Evolutionary conservation across 2,329 filamentous ascomycete genomes (phyloP).

Genomic region (Penicillium sp.): DNA sequence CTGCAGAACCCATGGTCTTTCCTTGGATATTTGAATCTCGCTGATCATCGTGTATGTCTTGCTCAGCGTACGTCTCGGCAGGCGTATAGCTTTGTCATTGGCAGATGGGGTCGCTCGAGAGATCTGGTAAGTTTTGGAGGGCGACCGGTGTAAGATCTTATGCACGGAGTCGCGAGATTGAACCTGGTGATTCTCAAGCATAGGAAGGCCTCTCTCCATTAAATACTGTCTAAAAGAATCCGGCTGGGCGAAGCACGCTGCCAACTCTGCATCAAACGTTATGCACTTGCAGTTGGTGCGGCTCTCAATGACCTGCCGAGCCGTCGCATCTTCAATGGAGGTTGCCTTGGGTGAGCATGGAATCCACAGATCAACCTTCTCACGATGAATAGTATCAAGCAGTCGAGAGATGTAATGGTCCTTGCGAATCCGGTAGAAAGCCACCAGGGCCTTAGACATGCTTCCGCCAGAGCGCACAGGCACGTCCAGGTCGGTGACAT

Average conservation of each 20-base stretch:
- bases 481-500: conserved; percentile 53
- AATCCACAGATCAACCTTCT: conserved; percentile 70
- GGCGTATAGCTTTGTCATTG: conserved; percentile 56
- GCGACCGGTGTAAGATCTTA: conserved; percentile 49
- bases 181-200: conserved; percentile 56
- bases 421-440: conserved; percentile 54
- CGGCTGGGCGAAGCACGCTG: conserved; percentile 62
- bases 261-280: conserved; percentile 60
- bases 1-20: conserved; percentile 65
- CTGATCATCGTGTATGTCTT: conserved; percentile 58
- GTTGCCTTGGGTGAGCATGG: conserved; percentile 68
- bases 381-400: conserved; percentile 57
- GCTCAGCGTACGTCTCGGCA: conserved; percentile 56
- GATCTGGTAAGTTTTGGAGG: conserved; percentile 59
- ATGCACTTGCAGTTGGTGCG: conserved; percentile 61
- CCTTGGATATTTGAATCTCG: conserved; percentile 54
- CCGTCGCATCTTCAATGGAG: conserved; percentile 65
- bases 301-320: conserved; percentile 60
- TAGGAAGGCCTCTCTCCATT: conserved; percentile 52
- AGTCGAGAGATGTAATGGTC: conserved; percentile 58
- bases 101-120: conserved; percentile 49
- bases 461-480: conserved; percentile 54
- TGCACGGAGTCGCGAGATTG: conserved; percentile 55
- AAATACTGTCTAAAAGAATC: conserved; percentile 63
- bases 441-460: conserved; percentile 57